Base-by-base conservation (phyloP, 2,329 filamentous ascomycete genomes). In the Cadophora sp. region DNA sequence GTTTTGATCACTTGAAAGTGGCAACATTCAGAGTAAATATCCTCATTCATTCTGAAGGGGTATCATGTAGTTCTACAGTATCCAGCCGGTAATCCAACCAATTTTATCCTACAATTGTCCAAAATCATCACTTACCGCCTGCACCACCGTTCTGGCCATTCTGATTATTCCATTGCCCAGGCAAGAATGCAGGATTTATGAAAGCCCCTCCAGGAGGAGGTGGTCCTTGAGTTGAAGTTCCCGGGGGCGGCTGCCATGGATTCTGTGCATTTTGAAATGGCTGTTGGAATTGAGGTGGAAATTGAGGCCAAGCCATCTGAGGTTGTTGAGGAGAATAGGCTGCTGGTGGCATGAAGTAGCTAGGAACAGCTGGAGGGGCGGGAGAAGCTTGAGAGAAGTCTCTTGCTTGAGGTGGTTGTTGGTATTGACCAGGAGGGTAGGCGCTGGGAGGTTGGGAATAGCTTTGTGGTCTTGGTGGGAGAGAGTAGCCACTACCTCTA, bases 181-280 rank as follows among this genome's bases (percentile, higher is more conserved):
- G 37, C 58, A 77, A 76, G 68, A 77, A 77, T 6, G 73, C 73
- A 24, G 76, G 76, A 37, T 77, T 77, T 40, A 77, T 71, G 50
- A 74, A 77, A 16, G 73, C 73, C n/a, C 76, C 75, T 43, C 69
- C 60, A 11, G 68, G 66, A 19, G 69, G 26, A 62, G 71, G 56
- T n/a, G 66, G 59, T 34, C 50, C 27, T 27, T 19, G 29, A 19
- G 53, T 43, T 14, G 69, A 61, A 51, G 65, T 60, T 46, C 66
- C 58, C 29, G 71, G 67, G 61, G 69, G 67, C 60, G 69, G 72
- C 14, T 65, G 69, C 73, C 72, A 74, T 24, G 24, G 53, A 19
- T 61, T 71, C 46, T 70, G 74, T 51, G 67, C 64, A 65, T 70
- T 71, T 50, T 70, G 73, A 46, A 72, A 73, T 16, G 65, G 60